These are phyloP conservation scores for Diaporthe nobilis DNA, from an alignment of 2,329 filamentous ascomycete species.

Conservation along the genomic window DNA sequence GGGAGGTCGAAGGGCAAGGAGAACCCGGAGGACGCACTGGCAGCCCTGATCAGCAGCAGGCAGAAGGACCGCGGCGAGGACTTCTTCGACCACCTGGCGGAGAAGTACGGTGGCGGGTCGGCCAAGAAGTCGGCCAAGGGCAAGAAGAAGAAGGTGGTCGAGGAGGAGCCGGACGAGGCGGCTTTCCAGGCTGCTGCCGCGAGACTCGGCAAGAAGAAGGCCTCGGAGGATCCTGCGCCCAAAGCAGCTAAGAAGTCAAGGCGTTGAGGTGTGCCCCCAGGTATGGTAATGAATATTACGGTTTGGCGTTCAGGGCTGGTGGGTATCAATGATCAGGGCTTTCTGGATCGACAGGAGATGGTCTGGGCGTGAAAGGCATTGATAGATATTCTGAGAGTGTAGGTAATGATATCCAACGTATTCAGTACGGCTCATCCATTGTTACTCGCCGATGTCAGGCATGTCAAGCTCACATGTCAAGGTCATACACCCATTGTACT, in stretches of 20 bases:
- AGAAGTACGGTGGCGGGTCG: slow-evolving; percentile 75
- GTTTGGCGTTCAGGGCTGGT: slow-evolving; percentile 34
- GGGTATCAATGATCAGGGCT: not conserved
- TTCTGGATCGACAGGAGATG: not conserved
- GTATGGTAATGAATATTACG: not conserved
- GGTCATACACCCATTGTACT: not conserved
- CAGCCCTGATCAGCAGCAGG: slow-evolving; percentile 81
- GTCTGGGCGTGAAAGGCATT: not conserved
- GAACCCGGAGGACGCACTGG: slow-evolving; percentile 56
- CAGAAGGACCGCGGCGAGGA: slow-evolving; percentile 73
- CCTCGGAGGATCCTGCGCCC: slow-evolving; percentile 39
- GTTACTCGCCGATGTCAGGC: not conserved
- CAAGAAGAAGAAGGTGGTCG: slow-evolving; percentile 66
- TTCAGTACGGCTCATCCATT: not conserved
- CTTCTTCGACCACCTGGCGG: slow-evolving; percentile 82
- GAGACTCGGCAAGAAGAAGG: slow-evolving; percentile 58
- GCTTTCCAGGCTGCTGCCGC: slow-evolving; percentile 71
- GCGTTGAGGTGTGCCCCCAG: no score
- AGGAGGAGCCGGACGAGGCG: slow-evolving; percentile 74
- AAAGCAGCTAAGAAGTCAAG: slow-evolving; percentile 42
- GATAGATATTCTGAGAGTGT: not conserved
- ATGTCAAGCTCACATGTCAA: not conserved
- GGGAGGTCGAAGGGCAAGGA: slow-evolving; percentile 46
- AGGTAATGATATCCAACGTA: slow-evolving; percentile 5
- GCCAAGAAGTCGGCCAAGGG: slow-evolving; percentile 60